Conservation (phyloP, 83 land plant genomes). For the Thuja plicata region DNA sequence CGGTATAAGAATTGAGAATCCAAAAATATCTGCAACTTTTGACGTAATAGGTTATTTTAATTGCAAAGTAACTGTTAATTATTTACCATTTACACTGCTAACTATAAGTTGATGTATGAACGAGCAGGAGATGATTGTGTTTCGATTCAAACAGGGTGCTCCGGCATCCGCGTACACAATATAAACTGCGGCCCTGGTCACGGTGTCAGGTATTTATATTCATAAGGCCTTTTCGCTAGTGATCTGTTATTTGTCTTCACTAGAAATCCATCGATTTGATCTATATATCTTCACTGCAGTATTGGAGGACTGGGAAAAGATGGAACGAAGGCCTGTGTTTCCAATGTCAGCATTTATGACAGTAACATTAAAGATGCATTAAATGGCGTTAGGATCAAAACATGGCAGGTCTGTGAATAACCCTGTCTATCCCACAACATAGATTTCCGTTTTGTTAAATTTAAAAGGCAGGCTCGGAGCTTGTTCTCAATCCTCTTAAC, state of each 20-base stretch:
- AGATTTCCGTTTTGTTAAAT: no score
- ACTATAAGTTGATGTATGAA: neutral
- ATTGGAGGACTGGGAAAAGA: constrained; percentile 41
- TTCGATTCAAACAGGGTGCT: constrained; percentile 34
- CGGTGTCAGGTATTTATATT: constrained; percentile 5
- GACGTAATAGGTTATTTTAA: neutral
- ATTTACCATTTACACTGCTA: no score
- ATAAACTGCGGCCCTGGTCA: constrained; percentile 37
- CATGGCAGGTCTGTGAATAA: constrained; percentile 38
- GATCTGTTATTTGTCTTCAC: no score
- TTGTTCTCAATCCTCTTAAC: no score
- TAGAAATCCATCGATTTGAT: neutral
- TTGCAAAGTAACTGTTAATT: neutral
- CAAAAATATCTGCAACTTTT: no score
- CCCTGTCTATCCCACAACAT: neutral
- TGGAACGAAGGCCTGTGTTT: constrained; percentile 35
- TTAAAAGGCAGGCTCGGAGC: no score
- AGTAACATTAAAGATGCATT: constrained; percentile 17
- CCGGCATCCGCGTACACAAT: constrained; percentile 23
- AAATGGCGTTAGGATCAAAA: constrained; percentile 42
- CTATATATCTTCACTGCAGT: constrained; percentile 6
- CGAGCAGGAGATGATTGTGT: constrained; percentile 34
- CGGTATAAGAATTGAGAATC: neutral
- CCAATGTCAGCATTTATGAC: constrained; percentile 35
- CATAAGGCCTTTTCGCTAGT: neutral